These are phyloP conservation scores for Knoxdaviesia capensis DNA, from an alignment of 2,329 filamentous ascomycete genomes.

Conservation along the genomic window DNA sequence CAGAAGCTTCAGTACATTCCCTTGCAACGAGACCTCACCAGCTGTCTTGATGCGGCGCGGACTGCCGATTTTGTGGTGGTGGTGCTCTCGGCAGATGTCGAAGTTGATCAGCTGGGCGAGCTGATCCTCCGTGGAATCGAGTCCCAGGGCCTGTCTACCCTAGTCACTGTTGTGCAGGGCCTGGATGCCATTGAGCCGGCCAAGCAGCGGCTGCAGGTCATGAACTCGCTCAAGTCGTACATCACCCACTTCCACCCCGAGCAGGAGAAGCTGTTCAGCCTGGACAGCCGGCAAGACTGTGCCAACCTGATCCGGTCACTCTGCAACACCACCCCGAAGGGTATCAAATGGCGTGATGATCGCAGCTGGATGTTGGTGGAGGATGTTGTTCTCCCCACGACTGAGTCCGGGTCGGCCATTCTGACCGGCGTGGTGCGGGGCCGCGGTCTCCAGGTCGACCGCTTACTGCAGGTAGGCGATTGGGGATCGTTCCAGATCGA, in stretches of 20 bases:
- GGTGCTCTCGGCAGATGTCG: constrained; percentile 60
- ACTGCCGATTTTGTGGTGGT: constrained; percentile 84
- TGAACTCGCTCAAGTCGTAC: constrained; percentile 73
- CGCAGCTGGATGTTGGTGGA: constrained; percentile 91
- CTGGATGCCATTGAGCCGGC: constrained; percentile 59
- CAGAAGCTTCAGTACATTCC: constrained; percentile 80
- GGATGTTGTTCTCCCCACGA: constrained; percentile 50
- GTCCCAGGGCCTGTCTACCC: constrained; percentile 82
- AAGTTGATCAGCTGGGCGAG: constrained; percentile 73
- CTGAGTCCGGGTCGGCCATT: constrained; percentile 41
- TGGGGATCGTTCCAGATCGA: constrained; percentile 90
- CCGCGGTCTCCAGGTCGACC: constrained; percentile 70
- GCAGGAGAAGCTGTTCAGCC: constrained; percentile 74
- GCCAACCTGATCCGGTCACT: constrained; percentile 78
- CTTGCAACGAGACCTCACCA: constrained; percentile 50
- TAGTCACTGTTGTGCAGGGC: constrained; percentile 69
- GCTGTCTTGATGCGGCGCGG: constrained; percentile 67
- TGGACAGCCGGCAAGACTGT: constrained; percentile 79
- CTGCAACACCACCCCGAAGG: constrained; percentile 83
- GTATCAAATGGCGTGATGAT: constrained; percentile 87
- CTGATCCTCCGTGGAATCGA: constrained; percentile 71
- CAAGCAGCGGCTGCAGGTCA: constrained; percentile 57
- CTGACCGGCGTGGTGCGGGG: constrained; percentile 76
- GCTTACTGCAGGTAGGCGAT: constrained; percentile 76
- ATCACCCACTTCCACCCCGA: constrained; percentile 89